Evolutionary conservation across 495 filamentous ascomycete genomes (phyloP), one percentile per base, ranked within the genome.

Genomic region (Ramalina intermedia): DNA sequence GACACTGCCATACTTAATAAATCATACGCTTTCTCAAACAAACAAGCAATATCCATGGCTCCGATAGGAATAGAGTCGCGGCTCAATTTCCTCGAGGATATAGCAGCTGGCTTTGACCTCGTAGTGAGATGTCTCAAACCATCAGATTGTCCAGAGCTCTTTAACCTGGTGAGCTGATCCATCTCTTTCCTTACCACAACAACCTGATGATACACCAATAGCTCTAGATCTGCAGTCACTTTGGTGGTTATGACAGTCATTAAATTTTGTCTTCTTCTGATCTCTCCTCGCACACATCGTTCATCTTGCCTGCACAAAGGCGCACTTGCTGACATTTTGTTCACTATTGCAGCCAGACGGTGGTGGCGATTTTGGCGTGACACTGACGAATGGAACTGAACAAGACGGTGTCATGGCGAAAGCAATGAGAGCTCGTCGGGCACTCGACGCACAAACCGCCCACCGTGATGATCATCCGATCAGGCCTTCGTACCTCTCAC

Each of bases 181-280:
- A n/a, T 47, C 46, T 48, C 24, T 47, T 43, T 35, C 47, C 18
- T 37, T 43, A 20, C 49, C 47, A 40, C 37, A 45, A 57, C 58
- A 69, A 65, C 68, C 66, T 72, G 72, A 75, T 49, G 72, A 72
- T 59, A 70, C 63, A 69, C 39, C 53, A 69, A 44, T 73, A 75
- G 72, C 72, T 75, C 72, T 75, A 75, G 72, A 75, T 75, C 71
- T 71, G 65, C 63, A 74, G 69, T 63, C 65, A 64, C 67, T 51
- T 48, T 41, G 60, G 67, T 65, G 66, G 61, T 64, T 57, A 50
- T 73, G 72, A 75, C 69, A 55, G 70, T 72, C 58, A 12, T 13
- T 5, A 20, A 21, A 12, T 21, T 43, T 3, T 0, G 1, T 18
- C 33, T 26, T 16, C 24, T 41, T 39, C 12, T 16, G 23, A 24